These are phyloP conservation scores for Coemansia sp. DNA, from an alignment of 192 early-diverging fungal genomes.

Conservation along the genomic window DNA sequence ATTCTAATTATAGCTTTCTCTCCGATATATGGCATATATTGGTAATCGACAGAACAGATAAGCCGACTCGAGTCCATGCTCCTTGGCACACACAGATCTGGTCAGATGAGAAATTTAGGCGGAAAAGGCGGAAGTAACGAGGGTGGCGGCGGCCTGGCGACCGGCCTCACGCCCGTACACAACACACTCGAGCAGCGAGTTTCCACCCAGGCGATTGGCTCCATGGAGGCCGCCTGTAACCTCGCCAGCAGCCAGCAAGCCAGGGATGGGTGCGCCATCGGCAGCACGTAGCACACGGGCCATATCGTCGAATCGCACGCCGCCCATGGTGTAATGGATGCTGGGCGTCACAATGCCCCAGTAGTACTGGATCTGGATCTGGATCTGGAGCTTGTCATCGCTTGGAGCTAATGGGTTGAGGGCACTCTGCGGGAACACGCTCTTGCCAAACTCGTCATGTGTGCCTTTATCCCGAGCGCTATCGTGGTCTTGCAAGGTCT, in stretches of 20 bases:
- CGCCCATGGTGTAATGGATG: conserved; percentile 86
- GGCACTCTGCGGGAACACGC: conserved; percentile 64
- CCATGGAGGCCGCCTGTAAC: conserved; percentile 96
- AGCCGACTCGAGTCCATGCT: background rate
- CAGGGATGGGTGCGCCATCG: conserved; percentile 66
- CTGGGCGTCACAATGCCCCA: conserved; percentile 77
- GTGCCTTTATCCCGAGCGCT: conserved; percentile 57
- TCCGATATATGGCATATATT: background rate
- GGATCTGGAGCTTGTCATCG: background rate
- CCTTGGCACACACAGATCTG: background rate
- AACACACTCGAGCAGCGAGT: conserved; percentile 91
- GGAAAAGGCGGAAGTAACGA: background rate
- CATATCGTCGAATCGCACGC: conserved; percentile 43
- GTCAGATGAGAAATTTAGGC: background rate
- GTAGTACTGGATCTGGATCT: conserved; percentile 57
- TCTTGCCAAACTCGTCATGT: conserved; percentile 71
- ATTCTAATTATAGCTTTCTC: background rate
- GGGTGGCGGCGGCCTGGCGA: conserved; percentile 36
- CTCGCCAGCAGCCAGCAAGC: conserved; percentile 90
- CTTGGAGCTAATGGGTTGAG: conserved; percentile 42
- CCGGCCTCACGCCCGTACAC: conserved; percentile 96
- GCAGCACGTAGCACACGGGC: conserved; percentile 40
- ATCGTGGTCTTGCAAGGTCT: conserved; percentile 60
- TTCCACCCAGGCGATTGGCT: conserved; percentile 94
- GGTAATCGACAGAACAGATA: background rate